Evolutionary conservation across 768 basidiomycete genomes (phyloP).

Genomic region (Tricholoma terreum): DNA sequence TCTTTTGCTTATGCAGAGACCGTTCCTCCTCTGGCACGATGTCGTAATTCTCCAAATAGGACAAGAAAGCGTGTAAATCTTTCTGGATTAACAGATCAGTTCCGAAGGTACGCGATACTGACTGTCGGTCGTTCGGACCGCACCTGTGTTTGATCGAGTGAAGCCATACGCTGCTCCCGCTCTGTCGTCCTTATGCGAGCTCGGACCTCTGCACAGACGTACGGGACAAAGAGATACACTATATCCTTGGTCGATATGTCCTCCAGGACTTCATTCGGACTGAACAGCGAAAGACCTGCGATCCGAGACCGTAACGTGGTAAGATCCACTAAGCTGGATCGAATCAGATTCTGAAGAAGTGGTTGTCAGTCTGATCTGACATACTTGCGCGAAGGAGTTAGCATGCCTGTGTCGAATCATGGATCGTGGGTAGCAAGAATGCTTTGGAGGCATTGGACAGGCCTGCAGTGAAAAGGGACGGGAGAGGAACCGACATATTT

Average conservation of each 20-base stretch:
- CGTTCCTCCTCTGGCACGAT: constrained; percentile 63
- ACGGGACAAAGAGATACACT: constrained; percentile 73
- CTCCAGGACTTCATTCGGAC: constrained; percentile 77
- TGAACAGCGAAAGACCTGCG: constrained; percentile 67
- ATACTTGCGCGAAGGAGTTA: neutral
- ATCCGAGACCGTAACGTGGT: constrained; percentile 51
- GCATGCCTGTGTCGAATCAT: constrained; percentile 43
- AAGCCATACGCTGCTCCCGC: constrained; percentile 52
- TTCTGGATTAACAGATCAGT: constrained; percentile 35
- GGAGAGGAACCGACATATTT: constrained; percentile 31
- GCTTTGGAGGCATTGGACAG: constrained; percentile 39
- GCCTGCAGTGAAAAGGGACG: constrained; percentile 34
- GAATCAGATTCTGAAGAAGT: constrained; percentile 51
- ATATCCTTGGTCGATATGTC: constrained; percentile 79
- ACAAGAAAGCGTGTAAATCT: constrained; percentile 45
- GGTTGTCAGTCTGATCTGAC: neutral
- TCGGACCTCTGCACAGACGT: constrained; percentile 61
- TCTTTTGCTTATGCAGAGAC: constrained; percentile 47
- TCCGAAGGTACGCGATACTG: constrained; percentile 9
- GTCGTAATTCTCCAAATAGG: constrained; percentile 58
- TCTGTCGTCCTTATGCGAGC: constrained; percentile 56
- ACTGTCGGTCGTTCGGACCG: constrained; percentile 16
- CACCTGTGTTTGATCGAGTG: constrained; percentile 59
- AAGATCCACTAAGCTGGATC: constrained; percentile 54
- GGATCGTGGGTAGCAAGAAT: constrained; percentile 35